A percentile compares a stretch with the other conserved stretches of the same genome.
Evolutionary conservation across 371 early-diverging fungal genomes (phyloP).

Genomic region (Mucor indicus): DNA sequence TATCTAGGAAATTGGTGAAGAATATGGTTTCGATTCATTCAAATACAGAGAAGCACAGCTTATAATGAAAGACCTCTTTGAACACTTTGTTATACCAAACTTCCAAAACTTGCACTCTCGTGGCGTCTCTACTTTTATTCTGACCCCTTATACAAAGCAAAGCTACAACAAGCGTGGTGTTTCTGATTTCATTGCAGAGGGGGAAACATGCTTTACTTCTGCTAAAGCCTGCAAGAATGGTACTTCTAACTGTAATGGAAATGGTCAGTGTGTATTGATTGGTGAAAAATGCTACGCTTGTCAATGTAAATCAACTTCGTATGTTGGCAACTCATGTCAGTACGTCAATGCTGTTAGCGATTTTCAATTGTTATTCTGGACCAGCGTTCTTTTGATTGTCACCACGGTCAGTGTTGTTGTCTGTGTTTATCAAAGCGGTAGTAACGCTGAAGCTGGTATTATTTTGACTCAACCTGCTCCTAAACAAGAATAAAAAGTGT

Average conservation of each 20-base stretch:
- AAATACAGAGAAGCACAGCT: constrained; percentile 31
- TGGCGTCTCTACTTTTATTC: constrained; percentile 23
- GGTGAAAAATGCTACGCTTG: constrained; percentile 31
- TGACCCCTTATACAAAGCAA: constrained; percentile 12
- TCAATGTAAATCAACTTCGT: constrained; percentile 27
- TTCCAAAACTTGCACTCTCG: constrained; percentile 8
- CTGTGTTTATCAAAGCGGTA: constrained; percentile 39
- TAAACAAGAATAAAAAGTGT: constrained; percentile 52
- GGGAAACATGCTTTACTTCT: constrained; percentile 21
- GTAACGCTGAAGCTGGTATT: constrained; percentile 29
- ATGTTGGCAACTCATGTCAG: constrained; percentile 32
- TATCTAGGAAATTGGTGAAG: constrained; percentile 16
- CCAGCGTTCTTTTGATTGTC: constrained; percentile 33
- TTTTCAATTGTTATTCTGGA: constrained; percentile 50
- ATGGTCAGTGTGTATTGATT: constrained; percentile 30
- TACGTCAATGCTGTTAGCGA: constrained; percentile 35
- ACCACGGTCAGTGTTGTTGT: constrained; percentile 34
- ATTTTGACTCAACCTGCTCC: constrained; percentile 36
- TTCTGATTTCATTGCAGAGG: constrained; percentile 3
- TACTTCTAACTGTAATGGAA: constrained; percentile 31
- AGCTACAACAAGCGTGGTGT: constrained; percentile 4
- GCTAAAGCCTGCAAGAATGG: constrained; percentile 25
- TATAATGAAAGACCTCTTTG: constrained; percentile 25
- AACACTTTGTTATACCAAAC: constrained; percentile 22
- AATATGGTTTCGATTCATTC: constrained; percentile 31